These are phyloP conservation scores for Fusarium liriodendri DNA, from an alignment of 2,329 filamentous ascomycete genomes.

Conservation along the genomic window DNA sequence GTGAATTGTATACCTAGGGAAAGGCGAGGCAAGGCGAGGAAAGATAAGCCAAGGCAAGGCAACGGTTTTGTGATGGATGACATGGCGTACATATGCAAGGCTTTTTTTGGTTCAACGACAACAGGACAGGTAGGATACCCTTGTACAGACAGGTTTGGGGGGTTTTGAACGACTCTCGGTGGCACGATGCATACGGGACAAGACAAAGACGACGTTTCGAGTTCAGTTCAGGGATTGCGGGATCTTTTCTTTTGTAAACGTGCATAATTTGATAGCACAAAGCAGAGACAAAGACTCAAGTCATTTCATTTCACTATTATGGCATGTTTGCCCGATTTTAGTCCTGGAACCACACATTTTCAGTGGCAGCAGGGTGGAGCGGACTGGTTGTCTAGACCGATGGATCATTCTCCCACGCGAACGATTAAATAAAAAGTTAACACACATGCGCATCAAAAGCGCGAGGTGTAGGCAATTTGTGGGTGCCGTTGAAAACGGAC, in stretches of 20 bases:
- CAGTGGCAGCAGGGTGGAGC: slow-evolving; percentile 73
- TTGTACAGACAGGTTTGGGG: slow-evolving; percentile 16
- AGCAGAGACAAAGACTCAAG: neutral
- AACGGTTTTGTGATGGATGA: slow-evolving; percentile 27
- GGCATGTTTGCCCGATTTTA: slow-evolving; percentile 68
- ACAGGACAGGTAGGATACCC: slow-evolving; percentile 19
- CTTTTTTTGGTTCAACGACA: slow-evolving; percentile 23
- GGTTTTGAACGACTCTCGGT: slow-evolving; percentile 2
- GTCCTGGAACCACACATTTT: slow-evolving; percentile 69
- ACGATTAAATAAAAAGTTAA: slow-evolving; percentile 66
- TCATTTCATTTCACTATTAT: slow-evolving; percentile 6
- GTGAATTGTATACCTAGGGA: neutral
- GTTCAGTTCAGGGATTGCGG: neutral
- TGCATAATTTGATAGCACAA: neutral
- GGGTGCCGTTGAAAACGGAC: slow-evolving; percentile 51
- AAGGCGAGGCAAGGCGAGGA: neutral
- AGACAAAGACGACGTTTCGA: neutral
- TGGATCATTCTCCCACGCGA: slow-evolving; percentile 72
- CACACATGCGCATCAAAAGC: slow-evolving; percentile 68
- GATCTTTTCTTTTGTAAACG: slow-evolving; percentile 5
- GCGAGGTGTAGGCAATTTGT: slow-evolving; percentile 73
- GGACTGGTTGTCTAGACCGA: slow-evolving; percentile 76
- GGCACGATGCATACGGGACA: neutral
- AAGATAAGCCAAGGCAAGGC: neutral
- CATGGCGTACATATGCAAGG: slow-evolving; percentile 33